phyloP scores from a whole-genome alignment of 2,329 filamentous ascomycete species.

The Tolypocladium tropicale region DNA sequence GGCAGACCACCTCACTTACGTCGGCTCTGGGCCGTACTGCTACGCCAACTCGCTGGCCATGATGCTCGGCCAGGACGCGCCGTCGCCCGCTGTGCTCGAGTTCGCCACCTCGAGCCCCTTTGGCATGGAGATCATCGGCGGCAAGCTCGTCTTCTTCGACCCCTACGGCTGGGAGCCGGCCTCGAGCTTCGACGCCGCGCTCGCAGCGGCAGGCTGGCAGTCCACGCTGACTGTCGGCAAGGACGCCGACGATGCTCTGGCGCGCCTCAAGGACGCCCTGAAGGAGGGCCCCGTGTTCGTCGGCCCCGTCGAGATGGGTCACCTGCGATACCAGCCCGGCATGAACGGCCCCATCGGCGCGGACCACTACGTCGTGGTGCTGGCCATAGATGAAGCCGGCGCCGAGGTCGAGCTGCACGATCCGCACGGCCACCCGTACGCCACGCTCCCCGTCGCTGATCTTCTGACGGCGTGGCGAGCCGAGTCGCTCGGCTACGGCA shows the following conservation, averaged over 20 bases:
- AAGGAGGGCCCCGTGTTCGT: conserved; percentile 8
- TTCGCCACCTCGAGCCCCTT: conserved; percentile 10
- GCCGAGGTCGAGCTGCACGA: conserved; percentile 6
- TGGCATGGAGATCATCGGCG: conserved; percentile 10
- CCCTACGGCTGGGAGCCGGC: conserved; percentile 9
- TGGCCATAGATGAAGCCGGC: conserved; percentile 2
- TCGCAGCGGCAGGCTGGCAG: conserved; percentile 7
- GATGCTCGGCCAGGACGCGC: conserved; percentile 6
- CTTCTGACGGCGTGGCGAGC: conserved; percentile 8
- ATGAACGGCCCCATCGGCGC: conserved; percentile 7
- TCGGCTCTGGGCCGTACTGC: conserved; percentile 11
- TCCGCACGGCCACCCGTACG: conserved; percentile 7
- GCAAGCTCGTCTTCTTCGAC: conserved; percentile 7
- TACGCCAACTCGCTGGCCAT: conserved; percentile 10
- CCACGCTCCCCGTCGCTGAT: conserved; percentile 5
- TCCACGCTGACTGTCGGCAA: conserved; percentile 4
- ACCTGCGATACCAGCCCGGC: conserved; percentile 6
- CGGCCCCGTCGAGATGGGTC: conserved; percentile 10
- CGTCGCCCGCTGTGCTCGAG: conserved; percentile 8
- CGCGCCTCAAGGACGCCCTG: conserved; percentile 3
- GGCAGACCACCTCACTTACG: conserved; percentile 2
- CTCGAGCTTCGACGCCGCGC: conserved; percentile 4
- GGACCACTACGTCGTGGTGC: conserved; percentile 9
- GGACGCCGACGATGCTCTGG: conserved; percentile 6
- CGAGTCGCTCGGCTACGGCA: conserved; percentile 7